These are phyloP conservation scores for Aspergillus steynii DNA, from an alignment of 495 filamentous ascomycete species.

Conservation along the genomic window DNA sequence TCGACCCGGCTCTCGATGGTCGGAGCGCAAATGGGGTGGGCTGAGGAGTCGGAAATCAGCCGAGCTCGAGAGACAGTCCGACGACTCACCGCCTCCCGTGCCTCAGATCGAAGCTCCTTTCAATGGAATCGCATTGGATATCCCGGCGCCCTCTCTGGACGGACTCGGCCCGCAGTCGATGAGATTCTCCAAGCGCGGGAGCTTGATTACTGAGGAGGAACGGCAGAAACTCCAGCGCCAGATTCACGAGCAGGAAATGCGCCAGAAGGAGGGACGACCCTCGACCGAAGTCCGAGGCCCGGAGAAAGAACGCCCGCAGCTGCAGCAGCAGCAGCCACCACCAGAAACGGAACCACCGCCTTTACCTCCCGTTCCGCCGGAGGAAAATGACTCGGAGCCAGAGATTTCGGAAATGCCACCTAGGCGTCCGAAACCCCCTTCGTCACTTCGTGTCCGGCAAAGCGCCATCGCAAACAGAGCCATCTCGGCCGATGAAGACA, in stretches of 20 bases:
- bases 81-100: conserved; percentile 35
- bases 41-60: conserved; percentile 36
- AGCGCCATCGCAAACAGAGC: conserved; percentile 35
- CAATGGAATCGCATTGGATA: conserved; percentile 55
- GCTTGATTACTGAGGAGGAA: conserved; percentile 38
- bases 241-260: conserved; percentile 15
- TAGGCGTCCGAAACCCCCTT: conserved; percentile 38
- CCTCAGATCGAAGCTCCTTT: conserved; percentile 45
- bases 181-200: conserved; percentile 60
- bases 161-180: conserved; percentile 52
- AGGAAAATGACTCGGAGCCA: conserved; percentile 20
- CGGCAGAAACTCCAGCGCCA: conserved; percentile 22
- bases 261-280: conserved; percentile 10
- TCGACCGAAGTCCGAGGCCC: background rate
- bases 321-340: conserved; percentile 2
- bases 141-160: conserved; percentile 55
- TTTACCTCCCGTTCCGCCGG: conserved; percentile 8
- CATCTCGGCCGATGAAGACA: conserved; percentile 76
- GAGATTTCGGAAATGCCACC: conserved; percentile 37
- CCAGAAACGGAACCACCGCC: background rate
- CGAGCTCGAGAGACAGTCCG: conserved; percentile 32
- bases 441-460: conserved; percentile 37
- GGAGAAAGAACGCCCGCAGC: conserved; percentile 3
- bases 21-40: conserved; percentile 45
- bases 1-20: conserved; percentile 40